These are phyloP conservation scores for Glaciozyma antarctica DNA, from an alignment of 768 basidiomycete species.

Conservation along the genomic window DNA sequence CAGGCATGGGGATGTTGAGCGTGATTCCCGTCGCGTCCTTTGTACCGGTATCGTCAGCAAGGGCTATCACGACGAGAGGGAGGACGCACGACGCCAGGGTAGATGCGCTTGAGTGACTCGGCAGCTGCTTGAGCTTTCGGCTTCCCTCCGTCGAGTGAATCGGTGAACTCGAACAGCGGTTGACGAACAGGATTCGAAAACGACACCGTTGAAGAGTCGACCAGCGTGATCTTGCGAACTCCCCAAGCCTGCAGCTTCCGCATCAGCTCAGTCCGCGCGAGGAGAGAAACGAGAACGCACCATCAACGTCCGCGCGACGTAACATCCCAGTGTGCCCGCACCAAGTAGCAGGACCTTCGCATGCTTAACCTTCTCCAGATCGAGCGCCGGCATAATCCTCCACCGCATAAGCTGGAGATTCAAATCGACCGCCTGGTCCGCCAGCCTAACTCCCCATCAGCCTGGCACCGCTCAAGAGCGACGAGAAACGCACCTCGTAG, in stretches of 20 bases:
- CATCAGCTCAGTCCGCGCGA: not conserved
- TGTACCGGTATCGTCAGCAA: not conserved
- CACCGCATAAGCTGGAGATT: slow-evolving; percentile 97
- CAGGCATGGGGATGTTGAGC: slow-evolving; percentile 90
- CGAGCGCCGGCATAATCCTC: slow-evolving; percentile 80
- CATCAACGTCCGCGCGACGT: slow-evolving; percentile 86
- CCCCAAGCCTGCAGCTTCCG: slow-evolving; percentile 69
- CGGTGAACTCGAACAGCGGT: slow-evolving; percentile 89
- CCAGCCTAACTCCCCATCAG: slow-evolving; percentile 51
- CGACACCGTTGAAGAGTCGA: slow-evolving; percentile 82
- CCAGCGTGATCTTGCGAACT: slow-evolving; percentile 79
- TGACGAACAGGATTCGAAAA: slow-evolving; percentile 98
- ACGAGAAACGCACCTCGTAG: slow-evolving; percentile 48
- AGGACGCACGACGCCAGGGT: slow-evolving; percentile 73
- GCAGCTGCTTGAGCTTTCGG: slow-evolving; percentile 90
- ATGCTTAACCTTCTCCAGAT: slow-evolving; percentile 72
- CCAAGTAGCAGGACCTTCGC: slow-evolving; percentile 81
- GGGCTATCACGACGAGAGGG: not conserved
- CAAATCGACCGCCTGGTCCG: slow-evolving; percentile 93
- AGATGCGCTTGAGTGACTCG: slow-evolving; percentile 70
- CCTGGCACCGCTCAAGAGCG: not conserved
- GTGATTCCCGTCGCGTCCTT: slow-evolving; percentile 73
- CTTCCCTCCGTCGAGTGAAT: slow-evolving; percentile 84
- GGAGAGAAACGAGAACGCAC: slow-evolving; percentile 42
- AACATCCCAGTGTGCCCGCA: slow-evolving; percentile 93